Base-by-base conservation (phyloP, 805 yeast genomes). In the Saturnispora hagleri region DNA sequence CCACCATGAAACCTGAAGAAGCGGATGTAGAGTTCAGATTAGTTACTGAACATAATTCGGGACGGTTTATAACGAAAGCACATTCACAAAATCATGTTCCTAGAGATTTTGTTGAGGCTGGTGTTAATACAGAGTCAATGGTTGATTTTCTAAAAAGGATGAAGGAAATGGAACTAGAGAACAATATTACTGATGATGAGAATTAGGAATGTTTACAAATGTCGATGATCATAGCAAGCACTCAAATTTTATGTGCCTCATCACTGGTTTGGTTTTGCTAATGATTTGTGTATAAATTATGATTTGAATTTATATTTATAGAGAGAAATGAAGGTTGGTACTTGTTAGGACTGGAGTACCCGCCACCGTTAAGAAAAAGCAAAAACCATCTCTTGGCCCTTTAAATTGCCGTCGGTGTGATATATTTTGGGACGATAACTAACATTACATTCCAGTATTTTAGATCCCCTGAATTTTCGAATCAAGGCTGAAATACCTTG, bases 1-100 rank as follows among this genome's bases (percentile, higher is more conserved):
- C 70, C 2, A 65, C 69, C 6, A 59, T 63, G 58, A 63, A 60
- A 53, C 64, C 45, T 26, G 61, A 52, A 12, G 68, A 66, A 27
- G 73, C 68, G 49, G 69, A 67, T 33, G 73, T 69, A 48, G 66
- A 62, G 3, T 63, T 91, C 20, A 70, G 98, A 31, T 65, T 91
- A 13, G 82, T 91, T 4, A 75, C 80, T 1, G 77, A 80, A 57
- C 79, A 79, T 20, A 86, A 89, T 55, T 70, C 86, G 6, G 86
- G 89, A 0, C 72, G 91, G 31, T 89, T 89, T 70, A 84, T 88
- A 0, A 69, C 81, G 0, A 87, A 85, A 57, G 95, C 88, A 47
- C 91, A 88, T 62, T 80, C 95, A 2, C 96, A 91, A 60, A 88
- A 83, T 64, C 90, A 87, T 61, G 96, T 93, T 2, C 99, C 99